phyloP scores from a whole-genome alignment of 2,329 filamentous ascomycete genomes.

The Aureobasidium sp. region DNA sequence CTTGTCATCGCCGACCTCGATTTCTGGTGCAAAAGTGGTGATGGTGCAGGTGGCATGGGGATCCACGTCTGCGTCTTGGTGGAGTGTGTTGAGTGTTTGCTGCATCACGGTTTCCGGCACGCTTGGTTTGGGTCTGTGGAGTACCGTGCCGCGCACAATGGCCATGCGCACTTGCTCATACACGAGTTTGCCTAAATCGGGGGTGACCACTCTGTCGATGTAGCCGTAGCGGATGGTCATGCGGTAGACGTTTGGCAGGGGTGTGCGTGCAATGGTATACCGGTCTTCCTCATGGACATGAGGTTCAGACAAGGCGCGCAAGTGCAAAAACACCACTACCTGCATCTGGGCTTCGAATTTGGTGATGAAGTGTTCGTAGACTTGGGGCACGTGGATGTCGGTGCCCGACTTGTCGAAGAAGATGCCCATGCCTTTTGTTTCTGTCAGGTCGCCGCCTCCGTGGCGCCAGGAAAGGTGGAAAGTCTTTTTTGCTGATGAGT shows the following conservation, averaged over 20 bases:
- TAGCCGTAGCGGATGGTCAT: slow-evolving; percentile 23
- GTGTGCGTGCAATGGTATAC: slow-evolving; percentile 20
- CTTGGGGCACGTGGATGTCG: slow-evolving; percentile 46
- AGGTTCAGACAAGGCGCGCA: slow-evolving; percentile 21
- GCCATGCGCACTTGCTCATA: slow-evolving; percentile 22
- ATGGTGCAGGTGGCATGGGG: not conserved
- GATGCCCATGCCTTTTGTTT: slow-evolving; percentile 53
- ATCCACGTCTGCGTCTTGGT: not conserved
- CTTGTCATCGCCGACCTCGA: not conserved
- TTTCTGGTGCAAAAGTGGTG: not conserved
- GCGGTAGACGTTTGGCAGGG: slow-evolving; percentile 21
- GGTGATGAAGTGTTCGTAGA: slow-evolving; percentile 22
- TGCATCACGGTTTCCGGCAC: not conserved
- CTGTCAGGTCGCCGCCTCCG: slow-evolving; percentile 36
- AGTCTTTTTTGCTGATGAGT: not conserved
- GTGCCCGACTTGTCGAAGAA: slow-evolving; percentile 74
- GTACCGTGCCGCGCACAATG: slow-evolving; percentile 16
- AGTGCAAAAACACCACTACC: slow-evolving; percentile 23
- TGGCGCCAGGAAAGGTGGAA: slow-evolving; percentile 36
- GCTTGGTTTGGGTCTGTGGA: not conserved
- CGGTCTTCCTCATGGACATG: slow-evolving; percentile 20
- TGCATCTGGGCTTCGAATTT: slow-evolving; percentile 23
- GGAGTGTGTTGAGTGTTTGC: not conserved
- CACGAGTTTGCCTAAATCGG: slow-evolving; percentile 21
- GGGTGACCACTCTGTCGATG: slow-evolving; percentile 21